phyloP scores from a whole-genome alignment of 108 stramenopile genomes.

The Nitzschia sp. region DNA sequence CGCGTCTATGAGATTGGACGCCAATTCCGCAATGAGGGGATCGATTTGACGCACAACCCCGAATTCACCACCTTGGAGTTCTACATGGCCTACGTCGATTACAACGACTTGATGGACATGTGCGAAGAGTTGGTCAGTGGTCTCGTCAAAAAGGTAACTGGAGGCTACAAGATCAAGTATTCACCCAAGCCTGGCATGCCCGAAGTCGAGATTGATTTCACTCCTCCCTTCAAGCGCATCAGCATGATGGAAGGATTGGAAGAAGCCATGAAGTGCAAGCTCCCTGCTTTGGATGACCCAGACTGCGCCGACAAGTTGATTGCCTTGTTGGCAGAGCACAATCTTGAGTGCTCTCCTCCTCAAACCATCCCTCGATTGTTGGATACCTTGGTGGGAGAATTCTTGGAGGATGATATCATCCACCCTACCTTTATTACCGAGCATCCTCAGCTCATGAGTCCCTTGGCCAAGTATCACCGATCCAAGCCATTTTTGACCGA shows the following conservation, averaged over 20 bases:
- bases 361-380: constrained; percentile 94
- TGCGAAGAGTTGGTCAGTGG: constrained; percentile 95
- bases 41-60: constrained; percentile 99
- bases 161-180: constrained; percentile 95
- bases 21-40: constrained; percentile 99
- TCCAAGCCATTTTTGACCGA: constrained; percentile 92
- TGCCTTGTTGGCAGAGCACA: constrained; percentile 67
- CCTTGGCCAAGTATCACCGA: constrained; percentile 97
- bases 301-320: constrained; percentile 78
- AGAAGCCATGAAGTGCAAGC: constrained; percentile 76
- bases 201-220: constrained; percentile 94
- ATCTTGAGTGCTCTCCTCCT: constrained; percentile 91
- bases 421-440: constrained; percentile 90
- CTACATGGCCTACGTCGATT: constrained; percentile 99
- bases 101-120: constrained; percentile 98
- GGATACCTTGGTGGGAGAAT: constrained; percentile 97
- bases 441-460: constrained; percentile 99
- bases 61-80: constrained; percentile 99
- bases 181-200: constrained; percentile 87
- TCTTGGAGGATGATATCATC: constrained; percentile 89
- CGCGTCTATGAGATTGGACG: constrained; percentile 99
- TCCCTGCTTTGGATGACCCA: constrained; percentile 87
- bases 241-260: constrained; percentile 97
- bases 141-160: constrained; percentile 94
- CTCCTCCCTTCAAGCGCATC: constrained; percentile 97